A percentile compares a stretch with the other conserved stretches of the same genome.
phyloP scores from a whole-genome alignment of 768 basidiomycete genomes.

The Tulasnella sp. region DNA sequence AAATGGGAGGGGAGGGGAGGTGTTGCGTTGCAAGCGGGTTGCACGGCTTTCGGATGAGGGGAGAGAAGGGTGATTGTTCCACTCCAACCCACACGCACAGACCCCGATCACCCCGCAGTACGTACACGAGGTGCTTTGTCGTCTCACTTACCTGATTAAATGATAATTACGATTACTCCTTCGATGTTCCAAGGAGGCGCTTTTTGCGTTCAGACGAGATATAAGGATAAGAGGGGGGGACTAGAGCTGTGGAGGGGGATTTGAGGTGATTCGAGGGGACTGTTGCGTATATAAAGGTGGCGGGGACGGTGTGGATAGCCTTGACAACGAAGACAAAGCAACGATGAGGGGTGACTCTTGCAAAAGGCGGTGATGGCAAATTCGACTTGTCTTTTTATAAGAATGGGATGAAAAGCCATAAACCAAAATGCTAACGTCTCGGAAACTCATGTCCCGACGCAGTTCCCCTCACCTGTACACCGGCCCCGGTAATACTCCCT shows the following conservation, averaged over 20 bases:
- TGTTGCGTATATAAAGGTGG: background rate
- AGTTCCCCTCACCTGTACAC: slow-evolving; percentile 9
- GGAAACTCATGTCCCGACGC: slow-evolving; percentile 1
- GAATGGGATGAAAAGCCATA: background rate
- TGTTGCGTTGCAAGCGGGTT: slow-evolving; percentile 21
- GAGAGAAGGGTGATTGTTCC: slow-evolving; percentile 24
- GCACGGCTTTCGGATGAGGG: slow-evolving; percentile 31
- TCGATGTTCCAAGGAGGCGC: background rate
- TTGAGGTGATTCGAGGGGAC: background rate
- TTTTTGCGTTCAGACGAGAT: background rate
- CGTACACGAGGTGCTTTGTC: slow-evolving; percentile 20
- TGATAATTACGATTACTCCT: slow-evolving; percentile 18
- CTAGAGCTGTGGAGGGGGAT: background rate
- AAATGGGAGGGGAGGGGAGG: background rate
- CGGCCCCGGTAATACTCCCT: slow-evolving; percentile 16
- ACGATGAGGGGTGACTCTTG: background rate
- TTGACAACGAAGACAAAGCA: slow-evolving; percentile 10
- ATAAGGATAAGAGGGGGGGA: no score
- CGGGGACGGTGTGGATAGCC: background rate
- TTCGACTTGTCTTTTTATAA: slow-evolving; percentile 6
- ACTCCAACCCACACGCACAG: slow-evolving; percentile 32
- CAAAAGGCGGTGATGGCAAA: background rate
- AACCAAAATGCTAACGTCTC: background rate
- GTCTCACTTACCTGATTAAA: slow-evolving; percentile 13
- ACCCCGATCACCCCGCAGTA: slow-evolving; percentile 27